A percentile compares a stretch with the other conserved stretches of the same genome.
These are phyloP conservation scores for sweet orange (Citrus sinensis) DNA, from an alignment of 345 rosid genomes.

Conservation along the genomic window DNA sequence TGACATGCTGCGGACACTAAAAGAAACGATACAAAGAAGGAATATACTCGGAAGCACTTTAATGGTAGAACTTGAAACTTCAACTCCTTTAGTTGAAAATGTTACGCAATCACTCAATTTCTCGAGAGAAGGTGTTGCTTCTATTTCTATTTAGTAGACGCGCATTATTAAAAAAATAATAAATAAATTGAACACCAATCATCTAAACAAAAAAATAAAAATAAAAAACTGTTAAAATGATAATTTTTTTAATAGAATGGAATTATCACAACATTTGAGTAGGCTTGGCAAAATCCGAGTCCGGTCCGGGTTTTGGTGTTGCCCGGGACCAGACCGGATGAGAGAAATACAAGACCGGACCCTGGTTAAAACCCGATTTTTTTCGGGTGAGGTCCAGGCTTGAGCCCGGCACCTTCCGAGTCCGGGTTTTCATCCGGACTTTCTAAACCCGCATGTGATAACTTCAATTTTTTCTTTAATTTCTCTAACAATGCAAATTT, in stretches of 20 bases:
- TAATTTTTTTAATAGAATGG: background rate
- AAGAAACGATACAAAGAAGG: background rate
- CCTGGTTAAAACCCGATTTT: no score
- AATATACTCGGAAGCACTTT: background rate
- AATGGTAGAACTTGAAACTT: background rate
- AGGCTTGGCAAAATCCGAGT: no score
- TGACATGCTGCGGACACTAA: conserved; percentile 17
- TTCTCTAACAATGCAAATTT: no score
- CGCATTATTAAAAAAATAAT: background rate
- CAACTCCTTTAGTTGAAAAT: background rate
- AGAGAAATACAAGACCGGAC: no score
- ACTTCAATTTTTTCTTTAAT: no score
- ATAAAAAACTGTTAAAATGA: background rate
- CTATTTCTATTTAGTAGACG: background rate
- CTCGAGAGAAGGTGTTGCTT: background rate
- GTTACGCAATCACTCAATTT: background rate
- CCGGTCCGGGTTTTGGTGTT: no score
- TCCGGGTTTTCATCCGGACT: no score
- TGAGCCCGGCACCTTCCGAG: no score
- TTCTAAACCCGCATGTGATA: no score
- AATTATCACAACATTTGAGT: background rate
- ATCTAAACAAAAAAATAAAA: no score
- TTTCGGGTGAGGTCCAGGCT: no score
- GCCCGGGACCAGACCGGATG: no score
- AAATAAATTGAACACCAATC: background rate